Evolutionary conservation across 2,329 filamentous ascomycete species (phyloP), one percentile per base, ranked within the genome.

Genomic region (Boeremia exigua): DNA sequence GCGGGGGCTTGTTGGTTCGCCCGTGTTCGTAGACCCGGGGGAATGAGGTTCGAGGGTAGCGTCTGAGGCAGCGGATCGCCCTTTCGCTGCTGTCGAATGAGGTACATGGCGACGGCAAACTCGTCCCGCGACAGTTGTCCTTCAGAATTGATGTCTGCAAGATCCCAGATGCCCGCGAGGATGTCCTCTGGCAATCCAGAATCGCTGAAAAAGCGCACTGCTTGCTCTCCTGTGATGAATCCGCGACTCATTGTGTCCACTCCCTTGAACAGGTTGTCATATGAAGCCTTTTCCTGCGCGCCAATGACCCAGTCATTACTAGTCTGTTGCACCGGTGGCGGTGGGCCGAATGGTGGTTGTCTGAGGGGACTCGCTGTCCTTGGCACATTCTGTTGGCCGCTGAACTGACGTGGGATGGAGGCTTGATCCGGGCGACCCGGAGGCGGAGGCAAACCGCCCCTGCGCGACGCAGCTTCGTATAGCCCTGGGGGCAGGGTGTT

Each of bases 51-150:
- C 0, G 88, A 81, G 9, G 94, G 93, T 37, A 99, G 79, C n/a
- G 86, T 83, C 19, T 88, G 81, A 2, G 95, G 95, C 29, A 98
- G 77, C 15, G 82, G 81, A 52, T 88, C 86, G 54, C 86, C 68
- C 61, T 84, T 89, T 49, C 93, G 85, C 74, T 97, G 93, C 73
- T 96, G 91, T 58, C 93, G 86, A 67, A 99, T 97, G 46, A 99
- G 82, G 72, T 96, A 96, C 93, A 99, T 97, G 48, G 95, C 94
- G 42, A 99, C 92, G 0, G 95, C 92, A 72, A 99, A 99, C 67
- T 96, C 93, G 64, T 99, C 95, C 66, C 86, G 87, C 42, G 84
- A 92, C 53, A 99, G 80, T 54, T 89, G 88, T 10, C 95, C 95
- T 65, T 93, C 90, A 7, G 92, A 95, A 70, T 91, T 92, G 76